Conservation (phyloP, 2,329 filamentous ascomycete species). For the Pseudocercospora macadamiae region DNA sequence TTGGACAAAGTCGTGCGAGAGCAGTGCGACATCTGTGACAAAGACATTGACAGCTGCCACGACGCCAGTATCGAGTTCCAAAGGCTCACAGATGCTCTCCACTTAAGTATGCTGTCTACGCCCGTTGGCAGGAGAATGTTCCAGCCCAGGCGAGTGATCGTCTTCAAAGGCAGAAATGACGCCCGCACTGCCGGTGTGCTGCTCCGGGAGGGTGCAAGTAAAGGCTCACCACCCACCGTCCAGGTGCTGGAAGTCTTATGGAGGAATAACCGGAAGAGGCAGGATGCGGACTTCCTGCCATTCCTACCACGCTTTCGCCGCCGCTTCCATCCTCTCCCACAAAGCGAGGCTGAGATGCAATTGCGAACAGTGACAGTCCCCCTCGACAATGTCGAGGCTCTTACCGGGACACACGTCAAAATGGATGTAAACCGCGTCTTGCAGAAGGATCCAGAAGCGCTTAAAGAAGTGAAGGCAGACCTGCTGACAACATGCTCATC, state of each 20-base stretch:
- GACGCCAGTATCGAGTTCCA: constrained; percentile 79
- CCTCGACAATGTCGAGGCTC: constrained; percentile 77
- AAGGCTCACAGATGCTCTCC: constrained; percentile 77
- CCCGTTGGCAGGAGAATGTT: constrained; percentile 82
- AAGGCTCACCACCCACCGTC: constrained; percentile 68
- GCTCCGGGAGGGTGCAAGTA: constrained; percentile 72
- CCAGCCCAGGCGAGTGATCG: constrained; percentile 71
- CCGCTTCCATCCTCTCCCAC: constrained; percentile 69
- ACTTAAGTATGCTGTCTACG: constrained; percentile 75
- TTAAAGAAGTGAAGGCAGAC: constrained; percentile 66
- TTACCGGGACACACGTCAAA: constrained; percentile 67
- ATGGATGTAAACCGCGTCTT: constrained; percentile 44
- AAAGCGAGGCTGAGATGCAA: constrained; percentile 67
- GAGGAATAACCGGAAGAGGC: constrained; percentile 66
- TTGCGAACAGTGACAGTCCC: constrained; percentile 71
- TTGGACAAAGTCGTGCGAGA: constrained; percentile 88
- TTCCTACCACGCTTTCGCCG: constrained; percentile 73
- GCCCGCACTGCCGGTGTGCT: constrained; percentile 81
- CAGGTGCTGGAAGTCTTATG: constrained; percentile 75
- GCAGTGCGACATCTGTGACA: constrained; percentile 78
- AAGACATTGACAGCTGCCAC: constrained; percentile 78
- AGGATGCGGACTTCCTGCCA: constrained; percentile 83
- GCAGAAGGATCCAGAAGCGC: constrained; percentile 49
- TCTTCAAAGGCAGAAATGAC: constrained; percentile 78
- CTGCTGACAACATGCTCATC: constrained; percentile 69